Conservation (phyloP, 2,329 filamentous ascomycete genomes). For the Metarhizium brunneum region DNA sequence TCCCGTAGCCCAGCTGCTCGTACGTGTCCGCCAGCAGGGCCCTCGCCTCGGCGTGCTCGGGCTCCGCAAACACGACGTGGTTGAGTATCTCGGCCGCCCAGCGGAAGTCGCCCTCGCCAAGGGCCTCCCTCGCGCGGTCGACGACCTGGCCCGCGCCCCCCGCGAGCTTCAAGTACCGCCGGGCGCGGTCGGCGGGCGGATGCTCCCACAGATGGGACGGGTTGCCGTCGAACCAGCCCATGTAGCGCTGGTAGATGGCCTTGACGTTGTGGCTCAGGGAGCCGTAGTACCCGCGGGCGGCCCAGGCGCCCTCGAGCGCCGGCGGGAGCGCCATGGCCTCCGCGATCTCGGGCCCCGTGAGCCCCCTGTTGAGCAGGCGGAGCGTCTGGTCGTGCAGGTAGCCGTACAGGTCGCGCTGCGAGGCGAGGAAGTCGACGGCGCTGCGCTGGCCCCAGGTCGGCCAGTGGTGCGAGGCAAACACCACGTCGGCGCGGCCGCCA, state of each 20-base stretch:
- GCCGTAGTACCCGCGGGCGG: conserved; percentile 26
- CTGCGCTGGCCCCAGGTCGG: conserved; percentile 27
- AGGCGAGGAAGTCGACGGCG: conserved; percentile 15
- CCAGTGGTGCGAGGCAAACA: conserved; percentile 31
- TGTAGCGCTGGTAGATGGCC: conserved; percentile 14
- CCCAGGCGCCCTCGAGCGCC: conserved; percentile 13
- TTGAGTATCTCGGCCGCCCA: conserved; percentile 29
- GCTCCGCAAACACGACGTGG: conserved; percentile 23
- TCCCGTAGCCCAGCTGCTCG: conserved; percentile 23
- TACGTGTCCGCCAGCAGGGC: conserved; percentile 20
- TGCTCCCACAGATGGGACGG: conserved; percentile 8
- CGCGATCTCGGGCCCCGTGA: conserved; percentile 29
- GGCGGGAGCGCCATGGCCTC: conserved; percentile 25
- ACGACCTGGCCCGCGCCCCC: conserved; percentile 24
- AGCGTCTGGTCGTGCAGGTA: conserved; percentile 31
- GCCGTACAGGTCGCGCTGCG: conserved; percentile 30
- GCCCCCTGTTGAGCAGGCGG: conserved; percentile 26
- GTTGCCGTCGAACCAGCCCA: conserved; percentile 14
- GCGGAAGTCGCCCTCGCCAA: conserved; percentile 21
- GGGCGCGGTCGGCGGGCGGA: conserved; percentile 16
- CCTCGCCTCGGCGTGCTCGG: conserved; percentile 10
- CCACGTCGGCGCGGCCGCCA: conserved; percentile 19
- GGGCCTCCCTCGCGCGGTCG: conserved; percentile 18
- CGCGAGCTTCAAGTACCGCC: conserved; percentile 25
- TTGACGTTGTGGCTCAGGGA: conserved; percentile 29